Evolutionary conservation across 2,329 filamentous ascomycete genomes (phyloP).

Genomic region (Aspergillus novofumigatus): DNA sequence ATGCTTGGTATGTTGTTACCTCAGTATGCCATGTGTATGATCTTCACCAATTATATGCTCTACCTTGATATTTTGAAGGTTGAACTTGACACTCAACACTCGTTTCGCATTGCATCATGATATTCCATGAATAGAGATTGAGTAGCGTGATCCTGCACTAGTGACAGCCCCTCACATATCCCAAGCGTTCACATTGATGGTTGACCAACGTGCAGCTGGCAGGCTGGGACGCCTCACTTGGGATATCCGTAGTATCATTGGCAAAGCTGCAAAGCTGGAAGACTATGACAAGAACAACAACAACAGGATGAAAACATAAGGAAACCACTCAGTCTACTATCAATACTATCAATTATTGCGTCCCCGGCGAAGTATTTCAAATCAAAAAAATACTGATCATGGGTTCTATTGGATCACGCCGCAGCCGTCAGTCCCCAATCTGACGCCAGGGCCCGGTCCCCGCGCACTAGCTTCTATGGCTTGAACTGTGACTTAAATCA

Average conservation of each 20-base stretch:
- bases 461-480: background rate
- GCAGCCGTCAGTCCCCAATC: background rate
- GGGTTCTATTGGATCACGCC: background rate
- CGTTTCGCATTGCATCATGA: background rate
- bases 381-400: background rate
- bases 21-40: background rate
- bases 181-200: background rate
- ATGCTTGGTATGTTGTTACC: background rate
- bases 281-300: background rate
- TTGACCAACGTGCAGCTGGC: background rate
- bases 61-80: background rate
- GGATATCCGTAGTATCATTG: background rate
- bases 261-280: background rate
- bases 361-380: background rate
- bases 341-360: too few relatives aligned
- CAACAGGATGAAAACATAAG: background rate
- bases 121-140: background rate
- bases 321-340: background rate
- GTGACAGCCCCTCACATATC: background rate
- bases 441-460: background rate
- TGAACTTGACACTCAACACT: background rate
- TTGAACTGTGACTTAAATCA: background rate
- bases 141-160: background rate
- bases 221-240: background rate
- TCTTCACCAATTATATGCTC: background rate